Base-by-base conservation (phyloP, 805 yeast genomes). In the Yarrowia sp. region DNA sequence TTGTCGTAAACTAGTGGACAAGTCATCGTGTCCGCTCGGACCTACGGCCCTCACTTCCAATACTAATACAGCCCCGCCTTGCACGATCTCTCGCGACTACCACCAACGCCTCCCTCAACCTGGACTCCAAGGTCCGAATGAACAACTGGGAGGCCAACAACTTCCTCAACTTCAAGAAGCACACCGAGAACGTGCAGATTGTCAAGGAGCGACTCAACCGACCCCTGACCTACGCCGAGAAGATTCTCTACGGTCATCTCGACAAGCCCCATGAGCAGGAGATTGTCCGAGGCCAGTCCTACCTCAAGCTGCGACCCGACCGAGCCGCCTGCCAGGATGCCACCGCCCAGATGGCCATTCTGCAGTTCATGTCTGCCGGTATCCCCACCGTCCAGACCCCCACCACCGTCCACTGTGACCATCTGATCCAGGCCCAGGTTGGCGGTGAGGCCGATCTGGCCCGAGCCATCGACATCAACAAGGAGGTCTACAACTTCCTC, bases 281-380 rank as follows among this genome's bases (percentile, higher is more conserved):
- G 72, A 86, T 90, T 74, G 85, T 81, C 80, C 89, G 98, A 79
- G 98, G 98, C 77, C 85, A 87, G 68, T 89, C 95, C 61, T 94
- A 94, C 82, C 85, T 93, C 80, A 94, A 94, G 82, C 85, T 94
- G 78, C 89, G 96, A 82, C 98, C 98, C 68, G 98, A 93, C 80
- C 87, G 98, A 80, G 98, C 94, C 70, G 98, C 98, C 61, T 92
- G 97, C 90, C 98, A 93, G 84, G 98, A 93, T 84, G 98, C 98
- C 69, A 92, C 97, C 69, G 98, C 98, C 69, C 98, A 93, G 84
- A 93, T 93, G 98, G 97, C 98, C 68, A 86, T 93, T 74, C 83
- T 93, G 76, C 98, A 93, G 83, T 93, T 93, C 80, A 92, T 92
- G 96, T 90, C 97, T 70, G 96, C 97, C 74, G 97, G 96, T 76